These are phyloP conservation scores for Hypoxylon rickii DNA, from an alignment of 495 filamentous ascomycete genomes.

Conservation along the genomic window DNA sequence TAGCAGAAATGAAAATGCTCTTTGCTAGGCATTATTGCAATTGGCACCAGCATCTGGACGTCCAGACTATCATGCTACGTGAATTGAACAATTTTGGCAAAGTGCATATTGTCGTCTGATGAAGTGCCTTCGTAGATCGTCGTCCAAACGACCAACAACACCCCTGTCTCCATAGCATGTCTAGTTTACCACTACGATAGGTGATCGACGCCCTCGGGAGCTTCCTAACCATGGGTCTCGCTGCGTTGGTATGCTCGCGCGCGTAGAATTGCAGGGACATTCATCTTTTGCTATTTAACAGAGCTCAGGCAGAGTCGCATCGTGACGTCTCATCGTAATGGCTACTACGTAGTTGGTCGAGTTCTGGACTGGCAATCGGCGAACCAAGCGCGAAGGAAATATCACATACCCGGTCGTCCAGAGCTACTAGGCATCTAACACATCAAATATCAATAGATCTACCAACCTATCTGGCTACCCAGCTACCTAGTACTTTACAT, in stretches of 20 bases:
- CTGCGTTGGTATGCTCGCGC: slow-evolving; percentile 1
- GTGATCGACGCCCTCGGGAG: slow-evolving; percentile 18
- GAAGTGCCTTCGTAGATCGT: too few relatives aligned
- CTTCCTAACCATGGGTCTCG: slow-evolving; percentile 13
- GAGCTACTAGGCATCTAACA: too few relatives aligned
- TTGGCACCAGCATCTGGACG: too few relatives aligned
- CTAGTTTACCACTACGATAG: too few relatives aligned
- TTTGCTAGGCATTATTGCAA: not conserved
- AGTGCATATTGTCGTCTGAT: too few relatives aligned
- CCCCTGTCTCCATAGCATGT: slow-evolving; percentile 11
- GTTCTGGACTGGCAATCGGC: not conserved
- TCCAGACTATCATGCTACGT: too few relatives aligned
- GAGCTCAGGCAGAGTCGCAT: not conserved
- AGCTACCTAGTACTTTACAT: too few relatives aligned
- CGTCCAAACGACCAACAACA: too few relatives aligned
- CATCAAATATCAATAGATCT: too few relatives aligned
- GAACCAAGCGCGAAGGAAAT: not conserved
- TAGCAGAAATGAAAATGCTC: not conserved
- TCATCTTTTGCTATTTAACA: slow-evolving; percentile 3
- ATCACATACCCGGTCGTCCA: too few relatives aligned
- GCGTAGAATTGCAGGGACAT: slow-evolving; percentile 6
- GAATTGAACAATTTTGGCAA: too few relatives aligned
- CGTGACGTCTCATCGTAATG: not conserved
- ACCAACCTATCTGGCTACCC: too few relatives aligned
- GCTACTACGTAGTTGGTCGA: not conserved